These are phyloP conservation scores for Priceomyces carsonii DNA, from an alignment of 805 yeast species.

Conservation along the genomic window DNA sequence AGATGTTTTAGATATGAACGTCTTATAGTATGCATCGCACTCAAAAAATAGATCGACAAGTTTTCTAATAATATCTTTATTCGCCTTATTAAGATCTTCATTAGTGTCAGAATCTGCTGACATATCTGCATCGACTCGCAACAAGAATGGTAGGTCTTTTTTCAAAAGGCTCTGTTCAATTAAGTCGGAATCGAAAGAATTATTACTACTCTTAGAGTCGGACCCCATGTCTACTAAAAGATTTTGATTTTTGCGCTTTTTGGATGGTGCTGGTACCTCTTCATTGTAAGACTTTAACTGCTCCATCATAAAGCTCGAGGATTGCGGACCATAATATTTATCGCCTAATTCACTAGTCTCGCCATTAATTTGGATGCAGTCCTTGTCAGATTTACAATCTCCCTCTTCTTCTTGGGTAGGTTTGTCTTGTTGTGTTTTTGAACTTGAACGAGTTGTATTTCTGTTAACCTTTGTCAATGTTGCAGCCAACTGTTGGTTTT, in stretches of 20 bases:
- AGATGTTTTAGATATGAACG: conserved; percentile 36
- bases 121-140: conserved; percentile 16
- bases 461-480: conserved; percentile 4
- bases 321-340: conserved; percentile 53
- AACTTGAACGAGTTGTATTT: not conserved
- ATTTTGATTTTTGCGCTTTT: conserved; percentile 2
- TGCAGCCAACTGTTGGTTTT: conserved; percentile 12
- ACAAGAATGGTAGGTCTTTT: conserved; percentile 30
- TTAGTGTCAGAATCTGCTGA: conserved; percentile 16
- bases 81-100: conserved; percentile 19
- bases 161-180: conserved; percentile 26
- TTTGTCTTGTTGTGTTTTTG: not conserved
- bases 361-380: conserved; percentile 25
- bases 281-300: conserved; percentile 19
- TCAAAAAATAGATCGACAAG: conserved; percentile 46
- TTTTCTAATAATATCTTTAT: conserved; percentile 30
- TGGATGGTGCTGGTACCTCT: conserved; percentile 2
- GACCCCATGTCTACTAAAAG: conserved; percentile 3
- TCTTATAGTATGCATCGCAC: conserved; percentile 36
- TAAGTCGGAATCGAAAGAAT: conserved; percentile 8
- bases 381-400: not conserved
- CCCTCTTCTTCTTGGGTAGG: conserved; percentile 1
- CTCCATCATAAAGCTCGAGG: conserved; percentile 49
- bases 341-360: conserved; percentile 41
- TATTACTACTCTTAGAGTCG: conserved; percentile 1